Percentiles rank a stretch among this genome's conserved stretches.
Evolutionary conservation across 2,329 filamentous ascomycete species (phyloP).

Genomic region (Botryotinia convoluta): DNA sequence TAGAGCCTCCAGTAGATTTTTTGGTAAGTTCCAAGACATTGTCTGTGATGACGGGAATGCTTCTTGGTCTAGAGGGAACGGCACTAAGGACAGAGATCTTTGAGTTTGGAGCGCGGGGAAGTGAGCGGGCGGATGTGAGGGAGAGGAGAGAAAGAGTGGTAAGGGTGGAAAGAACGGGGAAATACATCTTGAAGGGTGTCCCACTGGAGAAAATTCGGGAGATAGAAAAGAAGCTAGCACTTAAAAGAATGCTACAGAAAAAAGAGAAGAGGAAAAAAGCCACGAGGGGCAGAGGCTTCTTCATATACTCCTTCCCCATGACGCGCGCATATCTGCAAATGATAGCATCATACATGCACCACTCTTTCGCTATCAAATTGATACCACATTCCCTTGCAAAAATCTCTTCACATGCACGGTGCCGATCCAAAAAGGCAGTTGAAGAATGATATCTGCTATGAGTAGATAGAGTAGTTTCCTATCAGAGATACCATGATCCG

Average conservation of each 20-base stretch:
- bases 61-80: not conserved
- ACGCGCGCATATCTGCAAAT: not conserved
- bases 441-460: not conserved
- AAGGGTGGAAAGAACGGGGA: constrained; percentile 1
- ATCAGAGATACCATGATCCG: not conserved
- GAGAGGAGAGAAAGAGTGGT: constrained; percentile 4
- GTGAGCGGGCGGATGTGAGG: not conserved
- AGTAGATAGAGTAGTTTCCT: not conserved
- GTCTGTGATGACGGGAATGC: constrained; percentile 4
- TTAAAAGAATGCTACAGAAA: not conserved
- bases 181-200: not conserved
- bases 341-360: not conserved
- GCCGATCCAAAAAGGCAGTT: constrained; percentile 2
- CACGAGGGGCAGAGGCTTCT: not conserved
- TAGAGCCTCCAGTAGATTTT: not conserved
- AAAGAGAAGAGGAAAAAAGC: not conserved
- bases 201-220: not conserved
- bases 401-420: not conserved
- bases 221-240: not conserved
- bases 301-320: not conserved
- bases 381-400: not conserved
- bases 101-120: not conserved
- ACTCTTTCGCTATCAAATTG: not conserved
- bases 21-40: constrained; percentile 16
- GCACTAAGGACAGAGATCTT: not conserved